These are phyloP conservation scores for Karstenula rhodostoma DNA, from an alignment of 2,329 filamentous ascomycete species.

Conservation along the genomic window DNA sequence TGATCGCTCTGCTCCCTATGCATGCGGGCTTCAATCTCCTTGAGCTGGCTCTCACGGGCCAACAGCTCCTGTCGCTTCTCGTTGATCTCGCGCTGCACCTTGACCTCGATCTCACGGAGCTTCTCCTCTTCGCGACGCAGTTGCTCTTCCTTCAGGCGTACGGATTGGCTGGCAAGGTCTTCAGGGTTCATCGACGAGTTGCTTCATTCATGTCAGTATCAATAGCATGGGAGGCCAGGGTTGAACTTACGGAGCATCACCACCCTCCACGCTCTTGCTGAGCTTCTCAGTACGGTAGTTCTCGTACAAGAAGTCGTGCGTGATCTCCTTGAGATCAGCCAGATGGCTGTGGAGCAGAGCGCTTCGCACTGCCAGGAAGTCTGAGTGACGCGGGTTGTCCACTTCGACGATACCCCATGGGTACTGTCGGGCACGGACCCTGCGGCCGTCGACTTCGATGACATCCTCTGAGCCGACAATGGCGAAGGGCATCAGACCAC, in stretches of 20 bases:
- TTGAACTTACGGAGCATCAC: conserved; percentile 79
- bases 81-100: conserved; percentile 99
- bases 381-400: conserved; percentile 97
- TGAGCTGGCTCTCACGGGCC: conserved; percentile 96
- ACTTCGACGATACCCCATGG: conserved; percentile 99
- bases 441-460: conserved; percentile 90
- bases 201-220: conserved; percentile 48
- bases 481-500: conserved; percentile 97
- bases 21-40: conserved; percentile 98
- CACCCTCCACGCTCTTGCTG: conserved; percentile 97
- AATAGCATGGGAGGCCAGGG: background rate
- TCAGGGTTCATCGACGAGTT: conserved; percentile 97
- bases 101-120: conserved; percentile 98
- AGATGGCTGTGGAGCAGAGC: conserved; percentile 97
- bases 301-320: conserved; percentile 99
- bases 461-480: conserved; percentile 98
- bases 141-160: conserved; percentile 99
- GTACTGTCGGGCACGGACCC: conserved; percentile 94
- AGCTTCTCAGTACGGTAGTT: conserved; percentile 99
- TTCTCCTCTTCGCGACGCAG: conserved; percentile 99
- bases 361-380: conserved; percentile 96
- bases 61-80: conserved; percentile 99
- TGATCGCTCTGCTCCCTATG: conserved; percentile 75
- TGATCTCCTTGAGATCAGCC: conserved; percentile 98
- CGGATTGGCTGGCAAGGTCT: conserved; percentile 94